A percentile compares a stretch with the other conserved stretches of the same genome.
These are phyloP conservation scores for Cornus controversa DNA, from an alignment of 148 eudicot genomes.

Conservation along the genomic window DNA sequence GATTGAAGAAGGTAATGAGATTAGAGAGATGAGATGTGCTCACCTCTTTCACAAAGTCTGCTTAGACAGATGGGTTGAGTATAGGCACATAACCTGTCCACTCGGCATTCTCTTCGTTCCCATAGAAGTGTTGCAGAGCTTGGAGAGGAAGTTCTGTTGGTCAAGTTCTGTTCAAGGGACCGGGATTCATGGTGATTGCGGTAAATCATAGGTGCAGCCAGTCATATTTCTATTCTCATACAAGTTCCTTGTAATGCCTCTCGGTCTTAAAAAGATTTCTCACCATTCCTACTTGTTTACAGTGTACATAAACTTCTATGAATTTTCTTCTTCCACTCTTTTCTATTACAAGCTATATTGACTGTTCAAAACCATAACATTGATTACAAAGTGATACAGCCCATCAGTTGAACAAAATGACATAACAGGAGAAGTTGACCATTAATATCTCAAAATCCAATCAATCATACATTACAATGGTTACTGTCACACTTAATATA, in stretches of 20 bases:
- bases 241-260: too few relatives aligned
- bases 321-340: too few relatives aligned
- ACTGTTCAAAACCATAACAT: background rate
- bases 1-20: slow-evolving; percentile 21
- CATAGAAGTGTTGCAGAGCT: background rate
- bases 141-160: slow-evolving; percentile 10
- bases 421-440: background rate
- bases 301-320: too few relatives aligned
- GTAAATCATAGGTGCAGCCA: background rate
- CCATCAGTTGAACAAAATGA: too few relatives aligned
- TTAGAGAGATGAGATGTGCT: slow-evolving; percentile 17
- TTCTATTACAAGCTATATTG: background rate
- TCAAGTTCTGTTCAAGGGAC: slow-evolving; percentile 19
- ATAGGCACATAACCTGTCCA: slow-evolving; percentile 11
- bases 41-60: slow-evolving; percentile 27
- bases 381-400: background rate
- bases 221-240: background rate
- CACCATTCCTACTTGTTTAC: background rate
- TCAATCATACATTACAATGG: background rate
- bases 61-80: slow-evolving; percentile 21
- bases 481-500: too few relatives aligned
- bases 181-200: background rate
- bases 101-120: slow-evolving; percentile 13
- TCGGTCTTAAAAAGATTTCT: too few relatives aligned
- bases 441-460: background rate